Evolutionary conservation across 1,284 basidiomycete species (phyloP), one percentile per base, ranked within the genome.

Genomic region (Melampsora americana): DNA sequence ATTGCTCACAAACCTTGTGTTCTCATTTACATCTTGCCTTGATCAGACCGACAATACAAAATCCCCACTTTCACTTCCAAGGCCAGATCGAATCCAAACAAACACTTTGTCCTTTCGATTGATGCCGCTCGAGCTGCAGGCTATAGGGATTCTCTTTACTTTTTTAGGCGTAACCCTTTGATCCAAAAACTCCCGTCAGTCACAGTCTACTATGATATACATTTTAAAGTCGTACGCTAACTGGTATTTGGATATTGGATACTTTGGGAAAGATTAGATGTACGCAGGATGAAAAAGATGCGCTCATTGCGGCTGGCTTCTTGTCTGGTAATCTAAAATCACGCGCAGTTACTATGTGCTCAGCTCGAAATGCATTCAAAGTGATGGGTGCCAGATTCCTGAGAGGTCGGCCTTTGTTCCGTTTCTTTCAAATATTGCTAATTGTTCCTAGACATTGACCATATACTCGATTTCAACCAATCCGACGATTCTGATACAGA

Each of bases 61-160:
- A 88, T 93, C 0, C 86, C 88, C 67, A 95, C 94, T 0, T 97
- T 98, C 81, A 85, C 88, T 18, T 88, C 94, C 0, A 90, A 92
- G 0, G 87, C 88, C 68, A 88, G 95, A 74, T 87, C 81, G 0
- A 85, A 97, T 81, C 90, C 92, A 5, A 87, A 92, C 66, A 88
- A 91, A 68, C 86, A 89, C 78, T 99, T 97, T 85, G 92, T 96
- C 87, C 90, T 99, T 61, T 93, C 95, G 14, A 97, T 99, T 78
- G 95, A 99, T 81, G 95, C 94, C 5, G 95, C 95, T 0, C 89
- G 95, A 32, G 92, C 92, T 3, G 94, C 92, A 53, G 96, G 95
- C 1, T 98, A 94, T 84, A 89, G 93, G 74, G 96, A 99, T 83
- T 97, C 95, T 11, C 86, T 98, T 14, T 97, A 96, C 83, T 97